Evolutionary conservation across 805 yeast species (phyloP).

Genomic region (Ogataea populi-albae): DNA sequence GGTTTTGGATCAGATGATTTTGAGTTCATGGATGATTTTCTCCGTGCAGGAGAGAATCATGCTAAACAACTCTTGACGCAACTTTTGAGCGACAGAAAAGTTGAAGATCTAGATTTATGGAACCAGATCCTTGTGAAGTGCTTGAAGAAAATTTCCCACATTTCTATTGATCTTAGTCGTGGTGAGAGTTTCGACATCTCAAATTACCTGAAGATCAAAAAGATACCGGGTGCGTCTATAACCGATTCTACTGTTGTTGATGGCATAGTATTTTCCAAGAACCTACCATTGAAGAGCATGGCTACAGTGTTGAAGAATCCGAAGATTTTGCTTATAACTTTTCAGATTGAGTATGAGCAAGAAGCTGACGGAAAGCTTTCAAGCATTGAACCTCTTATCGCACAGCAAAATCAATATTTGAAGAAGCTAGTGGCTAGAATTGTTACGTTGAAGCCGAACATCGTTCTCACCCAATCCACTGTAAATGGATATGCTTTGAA

Average conservation of each 20-base stretch:
- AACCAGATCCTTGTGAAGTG: constrained; percentile 45
- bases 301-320: constrained; percentile 62
- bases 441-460: constrained; percentile 69
- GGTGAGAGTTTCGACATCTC: constrained; percentile 81
- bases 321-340: constrained; percentile 74
- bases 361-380: constrained; percentile 43
- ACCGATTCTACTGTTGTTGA: constrained; percentile 59
- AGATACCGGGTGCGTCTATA: constrained; percentile 72
- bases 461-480: constrained; percentile 73
- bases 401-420: constrained; percentile 85
- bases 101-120: constrained; percentile 60
- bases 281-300: constrained; percentile 79
- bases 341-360: constrained; percentile 86
- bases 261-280: constrained; percentile 84
- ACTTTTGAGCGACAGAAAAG: constrained; percentile 57
- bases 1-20: constrained; percentile 27
- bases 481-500: constrained; percentile 81
- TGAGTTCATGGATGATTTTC: constrained; percentile 33
- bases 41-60: constrained; percentile 39
- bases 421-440: constrained; percentile 78
- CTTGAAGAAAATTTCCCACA: constrained; percentile 51
- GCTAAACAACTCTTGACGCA: constrained; percentile 55
- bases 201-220: constrained; percentile 84
- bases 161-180: constrained; percentile 57
- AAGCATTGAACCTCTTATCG: constrained; percentile 76